phyloP scores from a whole-genome alignment of 331 rosid species.

The Phaseolus coccineus region DNA sequence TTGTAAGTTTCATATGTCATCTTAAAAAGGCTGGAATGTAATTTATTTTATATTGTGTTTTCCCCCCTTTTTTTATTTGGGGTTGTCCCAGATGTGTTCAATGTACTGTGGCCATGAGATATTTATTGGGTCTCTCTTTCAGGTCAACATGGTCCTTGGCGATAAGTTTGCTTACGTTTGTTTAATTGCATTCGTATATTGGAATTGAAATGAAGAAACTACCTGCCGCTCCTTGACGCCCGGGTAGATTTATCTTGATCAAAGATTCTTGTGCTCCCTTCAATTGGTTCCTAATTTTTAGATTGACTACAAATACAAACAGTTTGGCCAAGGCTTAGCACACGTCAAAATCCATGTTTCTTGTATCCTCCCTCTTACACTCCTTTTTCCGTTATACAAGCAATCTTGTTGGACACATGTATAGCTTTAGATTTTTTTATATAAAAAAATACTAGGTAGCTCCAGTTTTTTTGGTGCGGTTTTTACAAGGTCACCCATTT shows the following conservation, averaged over 20 bases:
- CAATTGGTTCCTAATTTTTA: constrained; percentile 11
- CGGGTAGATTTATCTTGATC: constrained; percentile 5
- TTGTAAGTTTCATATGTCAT: neutral
- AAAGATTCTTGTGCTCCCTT: constrained; percentile 25
- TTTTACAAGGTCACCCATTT: constrained; percentile 31
- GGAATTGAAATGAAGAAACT: constrained; percentile 31
- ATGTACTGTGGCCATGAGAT: constrained; percentile 3
- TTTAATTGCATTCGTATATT: constrained; percentile 17
- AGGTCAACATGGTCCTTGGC: constrained; percentile 48
- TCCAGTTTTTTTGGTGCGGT: constrained; percentile 43
- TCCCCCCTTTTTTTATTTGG: neutral
- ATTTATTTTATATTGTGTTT: neutral
- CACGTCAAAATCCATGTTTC: constrained; percentile 20
- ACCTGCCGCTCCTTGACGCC: constrained; percentile 22
- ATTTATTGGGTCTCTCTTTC: constrained; percentile 33
- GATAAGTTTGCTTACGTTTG: constrained; percentile 14
- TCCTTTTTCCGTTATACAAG: neutral
- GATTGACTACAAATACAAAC: constrained; percentile 5
- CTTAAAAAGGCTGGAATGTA: neutral
- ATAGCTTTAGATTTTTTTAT: constrained; percentile 50
- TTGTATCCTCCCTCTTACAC: too few relatives aligned
- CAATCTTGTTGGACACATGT: constrained; percentile 47
- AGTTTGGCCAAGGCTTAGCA: constrained; percentile 25
- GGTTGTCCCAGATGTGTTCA: neutral
- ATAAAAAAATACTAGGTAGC: constrained; percentile 39